These are phyloP conservation scores for Trypethelium eluteriae DNA, from an alignment of 495 filamentous ascomycete genomes.

Conservation along the genomic window DNA sequence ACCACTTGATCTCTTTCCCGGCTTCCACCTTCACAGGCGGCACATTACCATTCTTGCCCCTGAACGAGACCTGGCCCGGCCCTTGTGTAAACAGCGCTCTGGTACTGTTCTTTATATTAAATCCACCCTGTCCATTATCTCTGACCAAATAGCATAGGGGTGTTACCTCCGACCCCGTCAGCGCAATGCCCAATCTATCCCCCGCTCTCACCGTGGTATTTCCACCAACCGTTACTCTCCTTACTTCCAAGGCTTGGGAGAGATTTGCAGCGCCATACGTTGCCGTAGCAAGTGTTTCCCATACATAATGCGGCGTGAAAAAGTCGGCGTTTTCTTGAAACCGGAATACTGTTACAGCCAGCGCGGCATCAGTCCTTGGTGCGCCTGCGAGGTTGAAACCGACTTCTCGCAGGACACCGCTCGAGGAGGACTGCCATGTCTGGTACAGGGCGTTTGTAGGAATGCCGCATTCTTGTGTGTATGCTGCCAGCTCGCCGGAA, in stretches of 20 bases:
- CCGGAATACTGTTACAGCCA: constrained; percentile 9
- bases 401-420: not conserved
- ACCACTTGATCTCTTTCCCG: not conserved
- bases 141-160: constrained; percentile 10
- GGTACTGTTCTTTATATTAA: not conserved
- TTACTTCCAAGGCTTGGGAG: not conserved
- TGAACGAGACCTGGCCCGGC: not conserved
- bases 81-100: not conserved
- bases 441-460: constrained; percentile 10
- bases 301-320: constrained; percentile 15
- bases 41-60: not conserved
- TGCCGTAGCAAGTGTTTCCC: not conserved
- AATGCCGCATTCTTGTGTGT: constrained; percentile 9
- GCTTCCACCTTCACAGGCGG: not conserved
- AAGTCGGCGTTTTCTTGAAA: constrained; percentile 9
- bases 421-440: constrained; percentile 6
- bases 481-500: not conserved
- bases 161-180: constrained; percentile 11
- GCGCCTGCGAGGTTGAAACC: constrained; percentile 10
- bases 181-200: constrained; percentile 8
- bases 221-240: not conserved
- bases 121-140: not conserved
- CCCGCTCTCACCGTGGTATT: constrained; percentile 10
- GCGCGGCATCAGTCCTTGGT: not conserved
- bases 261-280: not conserved